Evolutionary conservation across 2,329 filamentous ascomycete genomes (phyloP), one percentile per base, ranked within the genome.

Genomic region (Pseudogymnoascus sp.): DNA sequence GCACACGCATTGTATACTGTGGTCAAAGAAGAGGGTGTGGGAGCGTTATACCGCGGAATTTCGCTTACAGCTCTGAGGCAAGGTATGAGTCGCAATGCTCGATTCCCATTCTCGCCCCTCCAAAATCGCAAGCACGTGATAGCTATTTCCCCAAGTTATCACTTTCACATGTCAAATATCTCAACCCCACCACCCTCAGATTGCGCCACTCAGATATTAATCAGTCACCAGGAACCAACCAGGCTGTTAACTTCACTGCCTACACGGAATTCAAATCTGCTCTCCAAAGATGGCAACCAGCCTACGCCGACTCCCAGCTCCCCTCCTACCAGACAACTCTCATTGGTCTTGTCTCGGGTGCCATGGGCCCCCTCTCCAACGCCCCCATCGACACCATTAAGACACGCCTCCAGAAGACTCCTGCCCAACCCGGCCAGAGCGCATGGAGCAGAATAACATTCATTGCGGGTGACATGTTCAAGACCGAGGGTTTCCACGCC

Each of bases 321-420:
- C 93, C 95, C 1, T 85, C 86, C 61, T 98, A 89, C 78, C 92
- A 98, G 78, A 99, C 95, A 1, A 93, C 91, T 5, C 60, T 93
- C 6, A 96, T 98, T 69, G 62, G 93, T 35, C 82, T 99, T 62
- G 88, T 99, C 26, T 91, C 87, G 62, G 95, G 95, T 69, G 95
- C 95, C 66, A 96, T 99, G 85, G 95, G 95, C 1, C 95, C 95
- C 4, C 84, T 99, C 73, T 95, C 90, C 70, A 99, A 99, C 74
- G 95, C 96, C 28, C 95, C 95, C 22, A 98, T 99, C 74, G 95
- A 99, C 74, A 99, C 95, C 40, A 98, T 99, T 81, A 99, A 99
- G 86, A 99, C 95, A 43, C 82, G 95, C 60, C 79, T 99, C 75
- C 95, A 99, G 76, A 95, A 91, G 78, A 95, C 87, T 61, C 91